Evolutionary conservation across 345 rosid genomes (phyloP).

Genomic region (Eucalyptus grandis): DNA sequence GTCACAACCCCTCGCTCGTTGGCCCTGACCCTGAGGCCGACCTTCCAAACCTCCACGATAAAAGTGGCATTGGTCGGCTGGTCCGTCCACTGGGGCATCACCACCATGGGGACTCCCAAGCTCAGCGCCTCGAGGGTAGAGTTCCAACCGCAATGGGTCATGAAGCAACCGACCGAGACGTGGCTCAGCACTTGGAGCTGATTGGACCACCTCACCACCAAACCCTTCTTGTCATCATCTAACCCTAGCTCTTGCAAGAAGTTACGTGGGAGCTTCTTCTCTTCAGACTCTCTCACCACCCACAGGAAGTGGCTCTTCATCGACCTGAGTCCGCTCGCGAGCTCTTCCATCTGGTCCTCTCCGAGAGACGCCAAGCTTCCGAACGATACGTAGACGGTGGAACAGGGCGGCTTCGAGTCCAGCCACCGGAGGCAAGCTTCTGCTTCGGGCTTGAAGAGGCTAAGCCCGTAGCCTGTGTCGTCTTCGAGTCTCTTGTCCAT

Average conservation of each 20-base stretch:
- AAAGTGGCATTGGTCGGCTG: constrained; percentile 49
- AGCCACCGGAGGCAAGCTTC: constrained; percentile 29
- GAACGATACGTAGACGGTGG: constrained; percentile 37
- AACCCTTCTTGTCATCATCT: constrained; percentile 9
- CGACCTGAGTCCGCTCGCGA: constrained; percentile 21
- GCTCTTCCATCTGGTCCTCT: constrained; percentile 42
- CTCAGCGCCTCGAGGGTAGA: constrained; percentile 52
- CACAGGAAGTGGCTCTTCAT: constrained; percentile 38
- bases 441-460: constrained; percentile 20
- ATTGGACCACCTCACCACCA: constrained; percentile 38
- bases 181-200: constrained; percentile 46
- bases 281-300: constrained; percentile 45
- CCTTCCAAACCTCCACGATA: constrained; percentile 42
- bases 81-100: constrained; percentile 49
- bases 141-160: constrained; percentile 67
- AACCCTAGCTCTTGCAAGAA: constrained; percentile 9
- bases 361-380: constrained; percentile 34
- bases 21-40: constrained; percentile 22
- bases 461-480: constrained; percentile 39
- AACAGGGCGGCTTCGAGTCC: constrained; percentile 13
- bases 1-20: constrained; percentile 14
- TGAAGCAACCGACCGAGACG: constrained; percentile 38
- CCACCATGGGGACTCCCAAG: constrained; percentile 49
- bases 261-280: constrained; percentile 18
- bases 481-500: constrained; percentile 32